Percentiles rank a stretch among this genome's conserved stretches.
Conservation (phyloP, 495 filamentous ascomycete genomes). For the Usnea hakonensis region DNA sequence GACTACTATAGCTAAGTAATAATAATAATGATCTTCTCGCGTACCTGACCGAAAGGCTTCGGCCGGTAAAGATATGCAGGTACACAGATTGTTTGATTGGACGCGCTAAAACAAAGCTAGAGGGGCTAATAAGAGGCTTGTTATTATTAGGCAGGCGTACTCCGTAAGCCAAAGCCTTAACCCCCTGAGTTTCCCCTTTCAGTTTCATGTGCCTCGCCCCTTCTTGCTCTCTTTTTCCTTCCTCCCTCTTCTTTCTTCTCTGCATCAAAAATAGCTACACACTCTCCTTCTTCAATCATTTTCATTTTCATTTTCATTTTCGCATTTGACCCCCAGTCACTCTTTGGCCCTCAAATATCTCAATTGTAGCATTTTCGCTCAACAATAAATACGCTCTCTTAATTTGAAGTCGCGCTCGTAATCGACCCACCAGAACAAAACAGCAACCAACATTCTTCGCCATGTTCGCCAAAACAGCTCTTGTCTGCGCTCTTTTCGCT, state of each 20-base stretch:
- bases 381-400: conserved; percentile 18
- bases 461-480: conserved; percentile 31
- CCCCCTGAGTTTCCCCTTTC: conserved; percentile 9
- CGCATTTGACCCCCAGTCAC: conserved; percentile 21
- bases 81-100: background rate
- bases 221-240: conserved; percentile 5
- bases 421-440: background rate
- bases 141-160: conserved; percentile 1
- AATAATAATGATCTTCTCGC: background rate
- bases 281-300: background rate
- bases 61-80: background rate
- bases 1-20: no score
- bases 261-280: background rate
- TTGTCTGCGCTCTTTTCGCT: conserved; percentile 30
- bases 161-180: background rate
- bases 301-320: conserved; percentile 8
- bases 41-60: background rate
- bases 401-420: background rate
- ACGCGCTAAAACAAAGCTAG: background rate
- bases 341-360: conserved; percentile 18
- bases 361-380: background rate
- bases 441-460: conserved; percentile 16
- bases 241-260: conserved; percentile 4
- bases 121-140: background rate
- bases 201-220: conserved; percentile 17